A percentile compares a stretch with the other conserved stretches of the same genome.
phyloP scores from a whole-genome alignment of 129 eudicot species.

The Sambucus nigra region DNA sequence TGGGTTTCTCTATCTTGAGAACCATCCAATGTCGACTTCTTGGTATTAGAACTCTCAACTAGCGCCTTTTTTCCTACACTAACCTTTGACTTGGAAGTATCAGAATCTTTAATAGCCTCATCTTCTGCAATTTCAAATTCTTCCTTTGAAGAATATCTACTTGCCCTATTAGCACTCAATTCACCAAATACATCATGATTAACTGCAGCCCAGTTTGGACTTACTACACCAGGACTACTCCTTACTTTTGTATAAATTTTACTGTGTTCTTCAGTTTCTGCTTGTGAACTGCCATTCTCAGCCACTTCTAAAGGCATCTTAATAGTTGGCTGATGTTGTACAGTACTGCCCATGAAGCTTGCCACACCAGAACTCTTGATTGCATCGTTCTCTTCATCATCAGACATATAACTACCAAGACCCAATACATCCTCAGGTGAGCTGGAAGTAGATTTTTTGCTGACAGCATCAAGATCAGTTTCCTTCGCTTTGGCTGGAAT shows the following conservation, averaged over 20 bases:
- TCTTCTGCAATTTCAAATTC: slow-evolving; percentile 14
- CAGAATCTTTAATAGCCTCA: slow-evolving; percentile 20
- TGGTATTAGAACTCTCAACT: slow-evolving; percentile 23
- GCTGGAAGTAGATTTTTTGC: slow-evolving; percentile 44
- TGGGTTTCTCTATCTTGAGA: slow-evolving; percentile 30
- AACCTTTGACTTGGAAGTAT: slow-evolving; percentile 24
- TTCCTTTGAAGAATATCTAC: no score
- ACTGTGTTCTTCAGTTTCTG: slow-evolving; percentile 18
- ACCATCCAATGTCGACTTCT: slow-evolving; percentile 25
- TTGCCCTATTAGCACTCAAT: no score
- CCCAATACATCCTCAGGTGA: slow-evolving; percentile 76
- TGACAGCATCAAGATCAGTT: slow-evolving; percentile 31
- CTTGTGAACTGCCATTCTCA: slow-evolving; percentile 39
- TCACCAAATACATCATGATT: no score
- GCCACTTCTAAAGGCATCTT: slow-evolving; percentile 12
- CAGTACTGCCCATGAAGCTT: slow-evolving; percentile 19
- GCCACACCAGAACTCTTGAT: slow-evolving; percentile 24
- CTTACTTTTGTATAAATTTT: slow-evolving; percentile 15
- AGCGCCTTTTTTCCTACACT: slow-evolving; percentile 17
- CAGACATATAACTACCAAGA: slow-evolving; percentile 84
- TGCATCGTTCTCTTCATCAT: slow-evolving; percentile 71
- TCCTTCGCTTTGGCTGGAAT: slow-evolving; percentile 43
- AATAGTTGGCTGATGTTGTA: slow-evolving; percentile 18
- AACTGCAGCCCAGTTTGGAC: slow-evolving; percentile 28
- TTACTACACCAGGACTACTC: slow-evolving; percentile 16